Evolutionary conservation across 129 eudicot species (phyloP), one percentile per base, ranked within the genome.

Genomic region (Lonicera japonica): DNA sequence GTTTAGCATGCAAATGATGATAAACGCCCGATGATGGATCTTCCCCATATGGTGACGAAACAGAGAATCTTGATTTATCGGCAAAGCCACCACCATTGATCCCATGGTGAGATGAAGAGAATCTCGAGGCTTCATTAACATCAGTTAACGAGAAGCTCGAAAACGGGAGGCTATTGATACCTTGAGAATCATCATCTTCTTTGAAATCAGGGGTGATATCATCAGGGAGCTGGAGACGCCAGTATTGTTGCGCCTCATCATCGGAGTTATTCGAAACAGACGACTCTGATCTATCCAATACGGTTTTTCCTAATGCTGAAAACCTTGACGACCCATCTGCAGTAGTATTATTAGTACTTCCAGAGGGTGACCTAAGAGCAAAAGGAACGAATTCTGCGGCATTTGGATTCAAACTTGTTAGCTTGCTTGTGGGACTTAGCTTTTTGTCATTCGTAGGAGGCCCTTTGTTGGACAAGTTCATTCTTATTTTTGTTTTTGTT

Each of bases 221-320:
- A 58, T 92, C 99, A 21, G 99, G 99, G 54, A 92, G 91, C 73
- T 85, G 95, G 70, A 69, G 79, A 25, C 84, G 75, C 99, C 99
- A 92, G 64, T 71, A 88, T 54, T 83, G 91, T 46, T 68, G 99
- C 36, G 89, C 95, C 65, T 88, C 99, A 8, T 92, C 99, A 68
- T 92, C 99, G 12, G 96, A 88, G 63, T 82, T 85, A 46, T 77
- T 82, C 46, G 99, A 85, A 61, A 79, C 60, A 1, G 86, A 85
- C 14, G 95, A 92, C 74, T 88, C 92, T 36, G 91, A 78, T 76
- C 89, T 77, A 67, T 85, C 83, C 12, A 92, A 63, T 48, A 83
- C 74, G 19, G 88, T 56, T 70, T 82, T 88, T 40, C 83, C 89
- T 16, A 74, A 70, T 46, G 82, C 75, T 54, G 80, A 53, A 54